Percentiles rank a stretch among this genome's conserved stretches.
phyloP scores from a whole-genome alignment of 179 eudicot species.

The Silene vulgaris region DNA sequence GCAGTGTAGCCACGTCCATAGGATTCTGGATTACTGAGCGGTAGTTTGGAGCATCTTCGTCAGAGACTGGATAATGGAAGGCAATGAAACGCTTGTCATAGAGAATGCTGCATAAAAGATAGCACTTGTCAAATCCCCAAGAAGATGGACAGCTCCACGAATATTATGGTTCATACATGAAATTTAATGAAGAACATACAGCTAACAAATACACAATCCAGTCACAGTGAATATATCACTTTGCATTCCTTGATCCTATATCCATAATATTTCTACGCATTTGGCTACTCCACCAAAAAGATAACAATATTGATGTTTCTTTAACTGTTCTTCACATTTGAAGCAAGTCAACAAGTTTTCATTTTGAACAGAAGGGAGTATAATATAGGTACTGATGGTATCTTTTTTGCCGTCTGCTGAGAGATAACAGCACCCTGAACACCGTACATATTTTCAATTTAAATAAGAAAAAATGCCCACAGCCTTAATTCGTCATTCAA shows the following conservation, averaged over 20 bases:
- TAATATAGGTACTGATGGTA: neutral
- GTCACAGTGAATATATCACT: neutral
- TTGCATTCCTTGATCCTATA: neutral
- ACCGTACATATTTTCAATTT: neutral
- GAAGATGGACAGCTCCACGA: neutral
- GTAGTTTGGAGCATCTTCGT: slow-evolving; percentile 99
- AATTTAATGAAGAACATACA: neutral
- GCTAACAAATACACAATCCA: neutral
- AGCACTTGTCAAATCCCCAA: neutral
- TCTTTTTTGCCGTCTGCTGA: neutral
- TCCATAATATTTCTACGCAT: neutral
- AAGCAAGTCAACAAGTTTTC: neutral
- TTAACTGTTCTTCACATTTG: neutral
- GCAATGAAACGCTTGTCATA: slow-evolving; percentile 92
- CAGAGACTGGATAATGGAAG: slow-evolving; percentile 88
- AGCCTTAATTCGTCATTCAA: neutral
- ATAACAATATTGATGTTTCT: neutral
- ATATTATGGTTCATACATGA: neutral
- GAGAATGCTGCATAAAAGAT: slow-evolving; percentile 58
- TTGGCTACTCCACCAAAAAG: neutral
- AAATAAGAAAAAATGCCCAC: neutral
- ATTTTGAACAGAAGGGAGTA: neutral
- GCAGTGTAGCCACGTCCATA: slow-evolving; percentile 87
- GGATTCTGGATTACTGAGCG: slow-evolving; percentile 83
- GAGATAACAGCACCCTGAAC: slow-evolving; percentile 2